phyloP scores from a whole-genome alignment of 2,329 filamentous ascomycete species.

The Alternaria brassicicola region DNA sequence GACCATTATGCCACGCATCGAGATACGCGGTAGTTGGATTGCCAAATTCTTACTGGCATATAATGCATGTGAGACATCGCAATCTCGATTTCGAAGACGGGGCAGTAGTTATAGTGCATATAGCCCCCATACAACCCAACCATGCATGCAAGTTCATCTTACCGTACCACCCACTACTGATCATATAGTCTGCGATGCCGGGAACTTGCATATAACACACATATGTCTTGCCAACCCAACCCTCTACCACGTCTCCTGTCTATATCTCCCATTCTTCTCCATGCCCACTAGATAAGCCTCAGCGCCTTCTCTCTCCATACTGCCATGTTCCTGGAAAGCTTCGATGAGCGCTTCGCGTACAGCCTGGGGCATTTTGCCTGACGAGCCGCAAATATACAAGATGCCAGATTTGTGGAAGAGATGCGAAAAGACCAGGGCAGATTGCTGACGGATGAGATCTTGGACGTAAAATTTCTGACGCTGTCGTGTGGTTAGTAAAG shows the following conservation, averaged over 20 bases:
- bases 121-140: too few relatives aligned
- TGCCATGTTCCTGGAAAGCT: conserved; percentile 56
- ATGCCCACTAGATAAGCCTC: conserved; percentile 62
- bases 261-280: conserved; percentile 68
- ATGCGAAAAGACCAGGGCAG: conserved; percentile 57
- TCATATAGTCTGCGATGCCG: too few relatives aligned
- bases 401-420: conserved; percentile 60
- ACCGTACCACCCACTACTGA: too few relatives aligned
- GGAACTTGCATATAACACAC: too few relatives aligned
- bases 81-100: too few relatives aligned
- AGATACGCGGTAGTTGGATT: too few relatives aligned
- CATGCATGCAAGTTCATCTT: too few relatives aligned
- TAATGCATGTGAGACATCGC: too few relatives aligned
- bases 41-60: not conserved
- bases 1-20: too few relatives aligned
- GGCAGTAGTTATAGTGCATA: too few relatives aligned
- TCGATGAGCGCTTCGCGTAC: conserved; percentile 71
- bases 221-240: too few relatives aligned
- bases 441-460: conserved; percentile 62
- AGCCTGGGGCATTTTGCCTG: conserved; percentile 73
- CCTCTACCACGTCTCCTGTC: conserved; percentile 71
- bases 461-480: conserved; percentile 71
- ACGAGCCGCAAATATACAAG: conserved; percentile 65
- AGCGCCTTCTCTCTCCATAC: conserved; percentile 55
- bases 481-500: conserved; percentile 17